Evolutionary conservation across 441 rosid species (phyloP).

Genomic region (Erodium trifolium): DNA sequence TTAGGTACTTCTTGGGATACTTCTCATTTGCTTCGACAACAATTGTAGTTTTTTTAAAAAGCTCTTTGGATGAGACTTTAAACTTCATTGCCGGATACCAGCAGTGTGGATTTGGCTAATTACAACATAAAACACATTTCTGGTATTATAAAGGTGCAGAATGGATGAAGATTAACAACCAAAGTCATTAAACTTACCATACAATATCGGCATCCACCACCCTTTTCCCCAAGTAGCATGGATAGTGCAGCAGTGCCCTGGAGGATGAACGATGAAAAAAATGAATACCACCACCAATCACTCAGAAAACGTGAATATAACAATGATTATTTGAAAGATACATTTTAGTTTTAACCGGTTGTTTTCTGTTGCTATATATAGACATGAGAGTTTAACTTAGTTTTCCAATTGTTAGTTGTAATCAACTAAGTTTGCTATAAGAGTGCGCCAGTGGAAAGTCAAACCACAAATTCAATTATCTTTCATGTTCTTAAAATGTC

Average conservation of each 20-base stretch:
- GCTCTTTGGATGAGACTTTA: constrained; percentile 54
- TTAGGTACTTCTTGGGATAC: constrained; percentile 23
- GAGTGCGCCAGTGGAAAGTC: neutral
- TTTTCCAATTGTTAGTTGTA: neutral
- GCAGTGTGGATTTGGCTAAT: constrained; percentile 40
- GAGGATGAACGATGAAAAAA: constrained; percentile 22
- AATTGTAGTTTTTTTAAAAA: constrained; percentile 50
- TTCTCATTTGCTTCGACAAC: constrained; percentile 56
- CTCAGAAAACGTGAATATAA: neutral
- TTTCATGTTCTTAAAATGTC: neutral
- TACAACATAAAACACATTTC: constrained; percentile 16
- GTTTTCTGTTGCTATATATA: neutral
- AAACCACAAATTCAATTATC: neutral
- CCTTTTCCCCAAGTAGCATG: constrained; percentile 24
- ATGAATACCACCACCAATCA: constrained; percentile 13
- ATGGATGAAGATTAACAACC: constrained; percentile 16
- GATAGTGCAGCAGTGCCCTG: constrained; percentile 31
- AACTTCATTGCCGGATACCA: constrained; percentile 83
- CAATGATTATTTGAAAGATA: constrained; percentile 3
- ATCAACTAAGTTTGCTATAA: neutral
- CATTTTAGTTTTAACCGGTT: constrained; percentile 3
- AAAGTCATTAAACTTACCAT: constrained; percentile 39
- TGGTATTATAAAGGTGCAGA: constrained; percentile 13
- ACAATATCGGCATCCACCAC: constrained; percentile 73
- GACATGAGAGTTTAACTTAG: neutral